A percentile compares a stretch with the other conserved stretches of the same genome.
Evolutionary conservation across 2,329 filamentous ascomycete species (phyloP).

Genomic region (Monosporascus sp.): DNA sequence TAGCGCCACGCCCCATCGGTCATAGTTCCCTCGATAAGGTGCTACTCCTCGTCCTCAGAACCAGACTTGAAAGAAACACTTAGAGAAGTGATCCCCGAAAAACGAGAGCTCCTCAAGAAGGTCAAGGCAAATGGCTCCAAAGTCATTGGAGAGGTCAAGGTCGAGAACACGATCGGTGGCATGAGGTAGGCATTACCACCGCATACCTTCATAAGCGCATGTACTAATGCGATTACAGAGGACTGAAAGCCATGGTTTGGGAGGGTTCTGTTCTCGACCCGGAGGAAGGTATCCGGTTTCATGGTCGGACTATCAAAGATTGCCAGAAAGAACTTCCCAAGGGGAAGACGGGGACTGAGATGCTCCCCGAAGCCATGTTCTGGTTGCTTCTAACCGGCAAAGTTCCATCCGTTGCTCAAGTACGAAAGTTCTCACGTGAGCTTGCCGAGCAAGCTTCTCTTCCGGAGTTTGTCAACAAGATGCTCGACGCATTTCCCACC

Average conservation of each 20-base stretch:
- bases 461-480: constrained; percentile 75
- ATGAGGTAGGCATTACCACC: constrained; percentile 57
- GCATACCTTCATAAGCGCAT: constrained; percentile 22
- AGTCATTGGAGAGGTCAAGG: constrained; percentile 85
- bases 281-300: constrained; percentile 96
- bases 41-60: constrained; percentile 71
- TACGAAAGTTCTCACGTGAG: constrained; percentile 77
- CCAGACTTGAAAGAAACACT: constrained; percentile 86
- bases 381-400: constrained; percentile 94
- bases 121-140: constrained; percentile 82
- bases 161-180: constrained; percentile 89
- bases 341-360: constrained; percentile 86
- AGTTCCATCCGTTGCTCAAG: constrained; percentile 77
- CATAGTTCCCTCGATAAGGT: constrained; percentile 37
- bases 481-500: constrained; percentile 84
- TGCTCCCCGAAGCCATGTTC: constrained; percentile 99
- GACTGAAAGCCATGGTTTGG: constrained; percentile 97
- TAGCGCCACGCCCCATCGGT: constrained; percentile 23
- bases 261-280: constrained; percentile 95
- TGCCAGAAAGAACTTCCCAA: constrained; percentile 93
- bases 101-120: constrained; percentile 88
- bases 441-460: constrained; percentile 81
- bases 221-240: constrained; percentile 33
- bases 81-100: constrained; percentile 78
- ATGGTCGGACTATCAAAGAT: constrained; percentile 96